A percentile compares a stretch with the other conserved stretches of the same genome.
phyloP scores from a whole-genome alignment of 1,284 basidiomycete species.

The Mycena sp. region DNA sequence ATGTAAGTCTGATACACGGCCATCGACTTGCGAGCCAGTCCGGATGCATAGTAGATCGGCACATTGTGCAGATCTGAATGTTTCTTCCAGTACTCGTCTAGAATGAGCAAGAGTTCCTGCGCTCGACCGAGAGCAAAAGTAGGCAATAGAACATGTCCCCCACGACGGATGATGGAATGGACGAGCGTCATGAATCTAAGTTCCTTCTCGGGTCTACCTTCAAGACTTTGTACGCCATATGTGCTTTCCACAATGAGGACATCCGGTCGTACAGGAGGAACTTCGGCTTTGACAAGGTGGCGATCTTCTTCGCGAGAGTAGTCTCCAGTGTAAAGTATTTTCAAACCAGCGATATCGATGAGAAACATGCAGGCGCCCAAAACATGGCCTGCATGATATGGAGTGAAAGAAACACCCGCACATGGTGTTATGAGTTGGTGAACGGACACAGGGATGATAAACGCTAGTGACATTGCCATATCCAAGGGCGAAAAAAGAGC shows the following conservation, averaged over 20 bases:
- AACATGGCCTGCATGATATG: constrained; percentile 98
- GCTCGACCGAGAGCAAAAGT: constrained; percentile 96
- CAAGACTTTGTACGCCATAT: constrained; percentile 94
- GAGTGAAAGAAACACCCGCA: constrained; percentile 93
- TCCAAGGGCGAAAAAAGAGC: constrained; percentile 91
- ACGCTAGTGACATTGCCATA: constrained; percentile 89
- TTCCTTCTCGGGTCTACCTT: constrained; percentile 94
- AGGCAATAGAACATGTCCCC: constrained; percentile 94
- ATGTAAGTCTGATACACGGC: constrained; percentile 99
- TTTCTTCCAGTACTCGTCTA: constrained; percentile 98
- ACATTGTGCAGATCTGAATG: constrained; percentile 96
- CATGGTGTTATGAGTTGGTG: constrained; percentile 96
- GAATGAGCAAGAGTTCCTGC: constrained; percentile 92
- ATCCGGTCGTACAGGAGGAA: constrained; percentile 92
- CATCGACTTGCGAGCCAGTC: constrained; percentile 97
- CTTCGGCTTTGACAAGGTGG: constrained; percentile 95
- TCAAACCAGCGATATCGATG: constrained; percentile 96
- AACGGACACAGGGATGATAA: constrained; percentile 94
- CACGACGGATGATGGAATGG: constrained; percentile 90
- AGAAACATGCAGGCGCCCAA: constrained; percentile 98
- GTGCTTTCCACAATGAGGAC: constrained; percentile 99
- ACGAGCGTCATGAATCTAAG: constrained; percentile 91
- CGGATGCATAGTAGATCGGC: constrained; percentile 97
- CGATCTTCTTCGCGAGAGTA: constrained; percentile 98
- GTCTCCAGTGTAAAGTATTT: constrained; percentile 97